phyloP scores from a whole-genome alignment of 768 basidiomycete genomes.

The Gloeophyllum trabeum region DNA sequence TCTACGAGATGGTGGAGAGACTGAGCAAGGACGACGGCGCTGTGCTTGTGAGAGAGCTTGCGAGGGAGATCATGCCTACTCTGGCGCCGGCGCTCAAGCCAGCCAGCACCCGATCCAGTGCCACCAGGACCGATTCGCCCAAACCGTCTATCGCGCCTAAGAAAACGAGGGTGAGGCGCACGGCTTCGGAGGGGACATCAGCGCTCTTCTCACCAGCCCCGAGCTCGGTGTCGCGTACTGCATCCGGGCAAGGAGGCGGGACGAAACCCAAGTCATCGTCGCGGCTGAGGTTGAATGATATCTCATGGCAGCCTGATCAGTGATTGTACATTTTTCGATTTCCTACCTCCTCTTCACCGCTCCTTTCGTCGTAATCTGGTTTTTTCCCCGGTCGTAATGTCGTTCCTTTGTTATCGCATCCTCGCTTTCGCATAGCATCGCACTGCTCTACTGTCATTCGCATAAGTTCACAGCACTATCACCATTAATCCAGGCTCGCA shows the following conservation, averaged over 20 bases:
- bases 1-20: conserved; percentile 70
- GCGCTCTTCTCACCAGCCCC: conserved; percentile 7
- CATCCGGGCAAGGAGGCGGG: conserved; percentile 14
- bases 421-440: not conserved
- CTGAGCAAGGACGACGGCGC: conserved; percentile 83
- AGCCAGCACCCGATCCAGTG: conserved; percentile 17
- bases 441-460: not conserved
- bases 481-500: not conserved
- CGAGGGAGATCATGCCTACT: conserved; percentile 73
- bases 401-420: not conserved
- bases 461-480: not conserved
- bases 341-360: not conserved
- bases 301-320: conserved; percentile 37
- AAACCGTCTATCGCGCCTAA: conserved; percentile 46
- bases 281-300: conserved; percentile 50
- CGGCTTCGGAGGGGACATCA: conserved; percentile 54
- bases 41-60: conserved; percentile 82
- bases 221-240: conserved; percentile 9
- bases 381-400: not conserved
- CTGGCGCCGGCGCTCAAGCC: conserved; percentile 65
- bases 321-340: not conserved
- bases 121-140: conserved; percentile 3
- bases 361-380: not conserved
- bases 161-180: conserved; percentile 38
- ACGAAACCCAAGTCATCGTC: conserved; percentile 25